phyloP scores from a whole-genome alignment of 176 grass and related monocot genomes.

The Cenchrus americanus region DNA sequence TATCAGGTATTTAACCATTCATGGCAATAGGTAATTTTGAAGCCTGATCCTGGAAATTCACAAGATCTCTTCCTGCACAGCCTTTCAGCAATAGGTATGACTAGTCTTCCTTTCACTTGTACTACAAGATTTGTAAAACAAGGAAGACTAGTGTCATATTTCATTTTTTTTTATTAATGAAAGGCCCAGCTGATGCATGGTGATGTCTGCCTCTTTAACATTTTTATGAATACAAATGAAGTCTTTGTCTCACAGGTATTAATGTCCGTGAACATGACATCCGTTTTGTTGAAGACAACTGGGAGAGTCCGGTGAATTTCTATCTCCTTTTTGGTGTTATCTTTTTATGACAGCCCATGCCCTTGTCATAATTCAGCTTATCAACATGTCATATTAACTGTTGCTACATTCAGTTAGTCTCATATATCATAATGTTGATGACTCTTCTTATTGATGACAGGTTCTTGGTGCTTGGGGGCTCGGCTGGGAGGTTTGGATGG shows the following conservation, averaged over 20 bases:
- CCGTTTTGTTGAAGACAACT: conserved; percentile 96
- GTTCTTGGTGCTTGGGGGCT: conserved; percentile 99
- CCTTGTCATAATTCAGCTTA: not conserved
- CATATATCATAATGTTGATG: not conserved
- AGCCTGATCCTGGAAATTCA: conserved; percentile 91
- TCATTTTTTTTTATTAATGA: not conserved
- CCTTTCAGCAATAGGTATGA: conserved; percentile 84
- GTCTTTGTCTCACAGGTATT: conserved; percentile 56
- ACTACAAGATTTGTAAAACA: not conserved
- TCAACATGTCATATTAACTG: not conserved
- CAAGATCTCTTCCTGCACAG: conserved; percentile 90
- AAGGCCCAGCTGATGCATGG: not conserved
- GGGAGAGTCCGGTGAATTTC: conserved; percentile 89
- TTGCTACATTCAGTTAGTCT: not conserved
- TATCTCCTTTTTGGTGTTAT: not conserved
- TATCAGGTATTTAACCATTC: conserved; percentile 2
- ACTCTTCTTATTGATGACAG: conserved; percentile 39
- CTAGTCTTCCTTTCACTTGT: conserved; percentile 3
- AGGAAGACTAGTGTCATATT: not conserved
- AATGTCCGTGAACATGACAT: conserved; percentile 86
- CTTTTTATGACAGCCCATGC: not conserved
- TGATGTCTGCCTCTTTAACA: not conserved
- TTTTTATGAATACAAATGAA: conserved; percentile 35
- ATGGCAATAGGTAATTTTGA: conserved; percentile 80
- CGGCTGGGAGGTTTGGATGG: conserved; percentile 99